Base-by-base conservation (phyloP, 768 basidiomycete species). In the Galerina sulciceps region DNA sequence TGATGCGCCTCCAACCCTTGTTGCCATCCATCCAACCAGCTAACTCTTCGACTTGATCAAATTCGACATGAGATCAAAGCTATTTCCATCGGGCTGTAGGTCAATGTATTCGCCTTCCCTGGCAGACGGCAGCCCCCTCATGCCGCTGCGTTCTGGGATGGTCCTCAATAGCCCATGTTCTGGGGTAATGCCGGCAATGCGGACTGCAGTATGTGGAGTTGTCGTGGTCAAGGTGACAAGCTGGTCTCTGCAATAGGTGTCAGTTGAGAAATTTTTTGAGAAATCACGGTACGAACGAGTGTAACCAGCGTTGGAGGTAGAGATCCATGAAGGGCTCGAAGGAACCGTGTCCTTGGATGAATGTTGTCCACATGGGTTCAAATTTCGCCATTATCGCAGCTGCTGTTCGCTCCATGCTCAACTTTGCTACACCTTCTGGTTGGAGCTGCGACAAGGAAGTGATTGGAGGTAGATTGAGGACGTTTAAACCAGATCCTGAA, bases 71-170 rank as follows among this genome's bases (percentile, higher is more conserved):
- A 98, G 79, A 73, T 99, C 96, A 64, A 99, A 99, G 67, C 93
- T 93, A 71, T 99, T 99, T 49, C 95, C 94, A 67, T 98, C 95
- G 1, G 97, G 97, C 70, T 97, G 97, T 17, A 99, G 74, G 73
- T 99, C 95, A 52, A 98, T 88, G 68, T 83, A 96, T 22, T 76
- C 79, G 59, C 71, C 56, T 55, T 75, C 66, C 15, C 60, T 58
- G 20, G 38, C 61, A 18, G 53, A 64, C 46, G 41, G 60, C 55
- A 38, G 38, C 46, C 55, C 58, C 13, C 46, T 35, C 71, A 68
- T 72, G 18, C 74, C 69, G 59, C 68, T 71, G 26, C 77, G 74
- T 65, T 89, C 86, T 2, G 87, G 86, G 36, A 91, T 71, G 8
- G 96, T 97, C 50, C 93, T 84, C 57, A 99, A 75, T 34, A 98